Conservation (phyloP, 768 basidiomycete species). For the Agaricus blazei region DNA sequence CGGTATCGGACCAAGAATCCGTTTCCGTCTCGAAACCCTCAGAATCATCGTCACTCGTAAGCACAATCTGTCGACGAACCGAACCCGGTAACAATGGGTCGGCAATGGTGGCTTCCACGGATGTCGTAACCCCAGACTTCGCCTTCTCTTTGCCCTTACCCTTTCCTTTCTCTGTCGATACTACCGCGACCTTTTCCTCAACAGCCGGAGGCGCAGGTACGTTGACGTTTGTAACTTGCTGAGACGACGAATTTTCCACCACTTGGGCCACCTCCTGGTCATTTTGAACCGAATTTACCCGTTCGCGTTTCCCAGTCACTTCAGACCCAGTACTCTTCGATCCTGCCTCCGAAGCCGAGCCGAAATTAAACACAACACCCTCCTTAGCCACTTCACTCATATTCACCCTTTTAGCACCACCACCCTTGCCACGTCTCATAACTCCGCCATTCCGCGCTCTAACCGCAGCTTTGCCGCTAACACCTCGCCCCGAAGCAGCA, state of each 20-base stretch:
- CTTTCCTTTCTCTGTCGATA: slow-evolving; percentile 1
- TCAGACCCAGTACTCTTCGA: slow-evolving; percentile 6
- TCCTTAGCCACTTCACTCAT: slow-evolving; percentile 1
- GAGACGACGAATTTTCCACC: not conserved
- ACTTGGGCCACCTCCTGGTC: not conserved
- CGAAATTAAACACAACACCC: slow-evolving; percentile 3
- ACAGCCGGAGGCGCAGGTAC: not conserved
- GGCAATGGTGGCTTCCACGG: slow-evolving; percentile 3
- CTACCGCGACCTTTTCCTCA: slow-evolving; percentile 8
- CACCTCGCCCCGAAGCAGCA: slow-evolving; percentile 1
- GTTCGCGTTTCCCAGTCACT: not conserved
- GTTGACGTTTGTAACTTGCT: not conserved
- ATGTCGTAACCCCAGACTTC: slow-evolving; percentile 2
- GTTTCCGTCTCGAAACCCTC: slow-evolving; percentile 9
- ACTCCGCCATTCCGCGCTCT: not conserved
- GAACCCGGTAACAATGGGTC: slow-evolving; percentile 5
- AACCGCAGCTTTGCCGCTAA: not conserved
- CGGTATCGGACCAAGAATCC: slow-evolving; percentile 3
- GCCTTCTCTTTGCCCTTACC: slow-evolving; percentile 5
- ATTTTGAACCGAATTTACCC: not conserved
- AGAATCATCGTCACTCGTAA: slow-evolving; percentile 4
- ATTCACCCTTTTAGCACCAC: not conserved
- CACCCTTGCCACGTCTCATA: not conserved
- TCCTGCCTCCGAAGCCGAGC: slow-evolving; percentile 2
- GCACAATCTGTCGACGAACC: not conserved